Evolutionary conservation across 176 grass and related monocot genomes (phyloP).

Genomic region (Aegilops sharonensis): DNA sequence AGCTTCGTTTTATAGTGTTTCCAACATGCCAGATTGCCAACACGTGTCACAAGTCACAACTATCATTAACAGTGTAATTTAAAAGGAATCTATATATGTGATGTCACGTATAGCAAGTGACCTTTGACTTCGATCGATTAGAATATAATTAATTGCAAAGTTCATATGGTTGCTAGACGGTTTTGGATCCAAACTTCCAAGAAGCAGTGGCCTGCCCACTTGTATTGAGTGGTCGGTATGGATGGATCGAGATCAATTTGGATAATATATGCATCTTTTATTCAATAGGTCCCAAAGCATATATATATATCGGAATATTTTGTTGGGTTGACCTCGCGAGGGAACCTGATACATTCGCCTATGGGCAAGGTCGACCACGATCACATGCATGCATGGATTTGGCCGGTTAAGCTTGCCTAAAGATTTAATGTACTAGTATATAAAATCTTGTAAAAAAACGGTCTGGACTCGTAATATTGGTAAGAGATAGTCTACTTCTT

Average conservation of each 20-base stretch:
- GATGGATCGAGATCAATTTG: not conserved
- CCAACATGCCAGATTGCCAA: not conserved
- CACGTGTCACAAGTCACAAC: not conserved
- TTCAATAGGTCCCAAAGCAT: constrained; percentile 1
- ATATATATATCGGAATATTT: not conserved
- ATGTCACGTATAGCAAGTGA: not conserved
- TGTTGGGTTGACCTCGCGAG: not conserved
- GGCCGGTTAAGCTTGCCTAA: not conserved
- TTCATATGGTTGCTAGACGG: not conserved
- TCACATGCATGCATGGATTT: not conserved
- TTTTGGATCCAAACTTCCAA: not conserved
- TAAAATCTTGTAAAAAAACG: no score
- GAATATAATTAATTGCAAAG: not conserved
- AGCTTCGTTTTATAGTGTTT: constrained; percentile 33
- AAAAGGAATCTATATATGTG: constrained; percentile 23
- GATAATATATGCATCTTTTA: constrained; percentile 12
- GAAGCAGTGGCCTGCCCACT: not conserved
- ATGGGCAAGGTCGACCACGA: not conserved
- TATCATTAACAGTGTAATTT: not conserved
- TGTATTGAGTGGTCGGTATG: not conserved
- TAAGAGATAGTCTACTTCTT: no score
- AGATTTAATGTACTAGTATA: no score
- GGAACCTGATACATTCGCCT: not conserved
- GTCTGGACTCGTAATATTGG: no score
- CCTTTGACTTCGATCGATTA: not conserved